Conservation (phyloP, 2,329 filamentous ascomycete genomes). For the Fusarium graminum region DNA sequence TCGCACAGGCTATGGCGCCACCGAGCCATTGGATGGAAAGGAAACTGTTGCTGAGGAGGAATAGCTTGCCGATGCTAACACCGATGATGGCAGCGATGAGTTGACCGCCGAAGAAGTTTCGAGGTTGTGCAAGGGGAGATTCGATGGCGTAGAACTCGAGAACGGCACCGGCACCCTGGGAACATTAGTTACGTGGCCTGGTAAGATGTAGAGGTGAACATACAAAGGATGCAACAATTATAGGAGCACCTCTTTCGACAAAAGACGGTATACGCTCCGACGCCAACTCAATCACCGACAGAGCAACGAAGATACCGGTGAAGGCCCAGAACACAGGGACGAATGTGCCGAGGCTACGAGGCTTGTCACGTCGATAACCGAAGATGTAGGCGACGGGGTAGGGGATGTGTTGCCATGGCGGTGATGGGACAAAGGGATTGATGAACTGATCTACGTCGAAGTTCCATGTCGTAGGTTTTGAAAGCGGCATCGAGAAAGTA, state of each 20-base stretch:
- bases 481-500: slow-evolving; percentile 29
- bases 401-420: slow-evolving; percentile 74
- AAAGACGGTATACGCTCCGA: slow-evolving; percentile 68
- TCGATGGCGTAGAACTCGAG: slow-evolving; percentile 79
- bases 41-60: slow-evolving; percentile 63
- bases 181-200: slow-evolving; percentile 5
- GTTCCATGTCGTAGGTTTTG: slow-evolving; percentile 57
- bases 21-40: slow-evolving; percentile 72
- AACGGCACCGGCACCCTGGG: slow-evolving; percentile 79
- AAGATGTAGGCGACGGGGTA: slow-evolving; percentile 75
- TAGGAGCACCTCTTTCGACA: slow-evolving; percentile 63
- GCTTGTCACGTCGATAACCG: slow-evolving; percentile 66
- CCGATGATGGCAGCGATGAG: slow-evolving; percentile 72
- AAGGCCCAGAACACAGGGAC: slow-evolving; percentile 72
- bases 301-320: slow-evolving; percentile 72
- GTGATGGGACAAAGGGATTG: slow-evolving; percentile 76
- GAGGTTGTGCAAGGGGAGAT: slow-evolving; percentile 79
- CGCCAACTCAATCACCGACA: slow-evolving; percentile 71
- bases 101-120: slow-evolving; percentile 77
- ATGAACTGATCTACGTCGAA: slow-evolving; percentile 84
- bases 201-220: slow-evolving; percentile 51
- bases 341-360: slow-evolving; percentile 66
- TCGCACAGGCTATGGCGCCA: slow-evolving; percentile 74
- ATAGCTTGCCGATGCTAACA: slow-evolving; percentile 73
- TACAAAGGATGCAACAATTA: slow-evolving; percentile 79